phyloP scores from a whole-genome alignment of 2,329 filamentous ascomycete genomes.

The Colletotrichum eleusines region DNA sequence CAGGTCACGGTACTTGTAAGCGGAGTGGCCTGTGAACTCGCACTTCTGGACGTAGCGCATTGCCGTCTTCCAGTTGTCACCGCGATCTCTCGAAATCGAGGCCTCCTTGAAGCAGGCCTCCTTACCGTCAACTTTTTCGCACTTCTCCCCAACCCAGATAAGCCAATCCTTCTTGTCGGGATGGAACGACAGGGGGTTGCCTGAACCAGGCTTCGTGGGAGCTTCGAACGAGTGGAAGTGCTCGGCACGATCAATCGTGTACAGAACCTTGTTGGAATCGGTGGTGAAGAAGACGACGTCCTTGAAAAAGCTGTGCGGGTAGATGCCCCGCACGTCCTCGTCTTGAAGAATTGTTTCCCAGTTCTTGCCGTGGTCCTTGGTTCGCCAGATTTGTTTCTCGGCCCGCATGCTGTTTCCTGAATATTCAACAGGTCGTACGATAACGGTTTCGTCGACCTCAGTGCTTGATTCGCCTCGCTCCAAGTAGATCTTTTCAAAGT shows the following conservation, averaged over 20 bases:
- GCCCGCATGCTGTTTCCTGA: slow-evolving; percentile 48
- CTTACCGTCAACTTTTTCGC: slow-evolving; percentile 63
- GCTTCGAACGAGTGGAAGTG: slow-evolving; percentile 80
- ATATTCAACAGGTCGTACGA: slow-evolving; percentile 62
- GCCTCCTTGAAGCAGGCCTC: slow-evolving; percentile 78
- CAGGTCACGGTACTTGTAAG: slow-evolving; percentile 64
- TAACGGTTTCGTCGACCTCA: slow-evolving; percentile 78
- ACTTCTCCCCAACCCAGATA: slow-evolving; percentile 87
- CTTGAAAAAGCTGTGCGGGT: slow-evolving; percentile 83
- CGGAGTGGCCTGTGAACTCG: slow-evolving; percentile 81
- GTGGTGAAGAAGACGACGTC: slow-evolving; percentile 92
- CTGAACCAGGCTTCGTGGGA: slow-evolving; percentile 63
- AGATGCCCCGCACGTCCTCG: slow-evolving; percentile 77
- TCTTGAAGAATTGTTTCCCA: slow-evolving; percentile 80
- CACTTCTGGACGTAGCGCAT: slow-evolving; percentile 83
- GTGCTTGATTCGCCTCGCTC: slow-evolving; percentile 77
- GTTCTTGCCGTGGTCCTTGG: slow-evolving; percentile 87
- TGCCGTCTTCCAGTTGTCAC: slow-evolving; percentile 82
- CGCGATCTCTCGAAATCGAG: slow-evolving; percentile 82
- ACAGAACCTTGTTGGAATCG: slow-evolving; percentile 73
- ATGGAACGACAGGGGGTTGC: slow-evolving; percentile 78
- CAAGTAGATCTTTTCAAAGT: slow-evolving; percentile 77
- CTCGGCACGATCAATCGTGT: slow-evolving; percentile 83
- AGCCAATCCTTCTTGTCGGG: slow-evolving; percentile 89
- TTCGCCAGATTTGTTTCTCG: slow-evolving; percentile 76